Evolutionary conservation across 2,329 filamentous ascomycete genomes (phyloP).

Genomic region (Xylariaceae sp.): DNA sequence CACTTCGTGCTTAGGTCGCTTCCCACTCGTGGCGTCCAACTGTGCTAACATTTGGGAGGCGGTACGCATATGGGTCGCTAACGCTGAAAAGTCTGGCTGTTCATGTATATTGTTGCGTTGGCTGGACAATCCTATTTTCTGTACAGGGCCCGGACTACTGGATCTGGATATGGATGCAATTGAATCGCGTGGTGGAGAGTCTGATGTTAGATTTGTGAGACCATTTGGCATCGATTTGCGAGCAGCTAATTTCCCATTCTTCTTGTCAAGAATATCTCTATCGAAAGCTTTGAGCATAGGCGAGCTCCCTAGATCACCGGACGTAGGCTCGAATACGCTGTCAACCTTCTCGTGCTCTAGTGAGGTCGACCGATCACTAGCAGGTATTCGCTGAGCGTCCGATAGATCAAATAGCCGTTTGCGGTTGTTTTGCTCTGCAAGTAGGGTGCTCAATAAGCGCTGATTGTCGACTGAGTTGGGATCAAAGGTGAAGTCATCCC

Average conservation of each 20-base stretch:
- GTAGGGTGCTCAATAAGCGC: constrained; percentile 63
- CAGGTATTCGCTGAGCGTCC: constrained; percentile 65
- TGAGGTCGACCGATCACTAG: constrained; percentile 50
- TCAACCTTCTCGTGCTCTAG: constrained; percentile 56
- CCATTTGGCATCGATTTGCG: constrained; percentile 38
- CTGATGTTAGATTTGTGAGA: constrained; percentile 50
- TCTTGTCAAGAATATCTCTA: constrained; percentile 48
- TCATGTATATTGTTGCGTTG: constrained; percentile 64
- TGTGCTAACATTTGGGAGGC: constrained; percentile 88
- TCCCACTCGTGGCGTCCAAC: constrained; percentile 79
- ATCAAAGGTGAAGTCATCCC: constrained; percentile 84
- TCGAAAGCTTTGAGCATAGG: constrained; percentile 67
- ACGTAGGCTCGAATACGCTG: constrained; percentile 84
- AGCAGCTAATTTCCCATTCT: constrained; percentile 37
- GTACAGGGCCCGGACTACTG: constrained; percentile 66
- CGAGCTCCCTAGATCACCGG: constrained; percentile 78
- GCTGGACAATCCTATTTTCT: constrained; percentile 66
- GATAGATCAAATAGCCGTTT: constrained; percentile 73
- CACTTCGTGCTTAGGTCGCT: constrained; percentile 80
- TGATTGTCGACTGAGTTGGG: constrained; percentile 77
- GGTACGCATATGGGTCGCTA: constrained; percentile 87
- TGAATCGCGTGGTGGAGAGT: constrained; percentile 72
- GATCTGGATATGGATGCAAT: constrained; percentile 72
- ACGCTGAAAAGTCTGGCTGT: constrained; percentile 80
- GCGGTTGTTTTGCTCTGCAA: constrained; percentile 62